Conservation (phyloP, 2,329 filamentous ascomycete species). For the Orbilia ellipsospora region DNA sequence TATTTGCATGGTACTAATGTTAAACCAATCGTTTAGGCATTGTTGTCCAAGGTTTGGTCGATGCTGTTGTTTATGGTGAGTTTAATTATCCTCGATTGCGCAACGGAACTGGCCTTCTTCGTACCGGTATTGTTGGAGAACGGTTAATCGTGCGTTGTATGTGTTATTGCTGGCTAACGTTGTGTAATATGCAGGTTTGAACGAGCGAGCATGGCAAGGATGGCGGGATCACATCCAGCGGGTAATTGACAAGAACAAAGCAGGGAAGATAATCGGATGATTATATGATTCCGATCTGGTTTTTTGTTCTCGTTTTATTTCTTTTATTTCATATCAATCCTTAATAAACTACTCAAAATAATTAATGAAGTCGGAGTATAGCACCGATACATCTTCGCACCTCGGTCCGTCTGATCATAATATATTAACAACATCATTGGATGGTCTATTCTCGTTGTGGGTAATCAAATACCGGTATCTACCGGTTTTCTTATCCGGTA, state of each 20-base stretch:
- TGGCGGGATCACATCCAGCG: slow-evolving; percentile 53
- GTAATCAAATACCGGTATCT: no score
- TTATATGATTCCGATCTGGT: no score
- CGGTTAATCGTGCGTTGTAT: slow-evolving; percentile 7
- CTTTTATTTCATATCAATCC: no score
- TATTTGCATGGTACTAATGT: background rate
- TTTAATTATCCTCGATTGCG: background rate
- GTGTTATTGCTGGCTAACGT: slow-evolving; percentile 27
- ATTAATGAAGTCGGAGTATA: no score
- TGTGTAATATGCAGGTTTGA: slow-evolving; percentile 37
- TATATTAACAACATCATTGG: no score
- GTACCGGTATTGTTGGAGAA: slow-evolving; percentile 22
- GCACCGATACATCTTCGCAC: no score
- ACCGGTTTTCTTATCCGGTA: no score
- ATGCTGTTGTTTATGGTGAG: slow-evolving; percentile 63
- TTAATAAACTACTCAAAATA: no score
- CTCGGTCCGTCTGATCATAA: no score
- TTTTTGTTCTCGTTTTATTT: background rate
- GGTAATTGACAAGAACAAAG: slow-evolving; percentile 41
- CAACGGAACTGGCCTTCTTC: no score
- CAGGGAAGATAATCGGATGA: slow-evolving; percentile 47
- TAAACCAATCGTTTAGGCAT: slow-evolving; percentile 60
- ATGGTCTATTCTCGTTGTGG: no score
- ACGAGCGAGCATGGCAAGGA: slow-evolving; percentile 56
- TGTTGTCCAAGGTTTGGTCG: slow-evolving; percentile 63